Base-by-base conservation (phyloP, 805 yeast species). In the Saturnispora sekii region DNA sequence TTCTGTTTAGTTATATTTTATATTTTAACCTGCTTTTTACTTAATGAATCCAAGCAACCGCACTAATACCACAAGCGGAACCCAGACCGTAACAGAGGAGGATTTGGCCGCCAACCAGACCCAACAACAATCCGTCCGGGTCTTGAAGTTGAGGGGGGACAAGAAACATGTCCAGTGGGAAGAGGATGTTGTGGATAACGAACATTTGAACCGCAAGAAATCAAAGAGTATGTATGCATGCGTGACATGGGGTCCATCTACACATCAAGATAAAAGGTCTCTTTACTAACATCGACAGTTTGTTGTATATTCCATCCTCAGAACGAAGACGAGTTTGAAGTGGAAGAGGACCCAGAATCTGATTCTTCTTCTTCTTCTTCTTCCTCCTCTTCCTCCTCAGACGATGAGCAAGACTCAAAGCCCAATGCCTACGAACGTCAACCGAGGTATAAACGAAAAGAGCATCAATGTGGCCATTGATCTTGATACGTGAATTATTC, bases 381-480 rank as follows among this genome's bases (percentile, higher is more conserved):
- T 2, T 47, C 48, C 5, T 50, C 53, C 3, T 45, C 41, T 14
- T 46, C 53, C 2, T 50, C 50, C 5, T 53, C 51, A 10, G 55
- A 52, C 35, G 56, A 47, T n/a, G 58, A 45, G 10, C 48, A 17
- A 10, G 55, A 41, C 6, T 9, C 64, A 68, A 38, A 67, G 70
- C 50, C 95, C 84, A 16, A 90, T 63, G 96, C 96, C 0, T 90
- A 90, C 56, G 97, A 89, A 60, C 65, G 76, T 32, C 96, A 87
- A 61, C 97, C 96, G 1, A 74, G 69, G 53, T 80, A 79, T 55
- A 65, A 44, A 35, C 57, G 57, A 36, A 61, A 58, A 47, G 26
- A 21, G 5, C 26, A 5, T 21, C 44, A 50, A 30, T 38, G 41
- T 32, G 32, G 21, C 31, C 58, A 53, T 39, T 30, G 31, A 14